These are phyloP conservation scores for Hyaloscypha variabilis DNA, from an alignment of 495 filamentous ascomycete species.

Conservation along the genomic window DNA sequence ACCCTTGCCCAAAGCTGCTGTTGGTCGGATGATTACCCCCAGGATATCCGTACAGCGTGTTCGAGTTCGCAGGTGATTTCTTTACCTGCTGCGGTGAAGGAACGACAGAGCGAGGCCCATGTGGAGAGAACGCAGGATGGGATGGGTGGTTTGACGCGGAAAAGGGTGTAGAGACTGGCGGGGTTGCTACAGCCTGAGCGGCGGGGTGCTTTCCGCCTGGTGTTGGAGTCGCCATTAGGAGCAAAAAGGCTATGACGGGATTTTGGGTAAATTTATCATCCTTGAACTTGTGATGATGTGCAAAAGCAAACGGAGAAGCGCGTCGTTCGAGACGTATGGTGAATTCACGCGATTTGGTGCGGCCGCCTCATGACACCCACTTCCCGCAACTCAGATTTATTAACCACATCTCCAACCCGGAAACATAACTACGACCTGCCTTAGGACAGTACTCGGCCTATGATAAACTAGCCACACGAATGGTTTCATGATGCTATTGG, in stretches of 20 bases:
- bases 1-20: conserved; percentile 39
- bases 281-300: too few relatives aligned
- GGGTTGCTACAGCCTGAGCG: conserved; percentile 46
- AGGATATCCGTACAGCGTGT: conserved; percentile 38
- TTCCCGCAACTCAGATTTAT: too few relatives aligned
- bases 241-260: not conserved
- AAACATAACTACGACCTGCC: too few relatives aligned
- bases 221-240: conserved; percentile 53
- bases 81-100: conserved; percentile 57
- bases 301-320: too few relatives aligned
- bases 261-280: not conserved
- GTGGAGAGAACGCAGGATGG: conserved; percentile 53
- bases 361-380: too few relatives aligned
- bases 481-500: too few relatives aligned
- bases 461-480: too few relatives aligned
- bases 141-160: conserved; percentile 38
- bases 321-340: not conserved
- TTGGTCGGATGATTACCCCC: conserved; percentile 35
- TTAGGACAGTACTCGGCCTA: too few relatives aligned
- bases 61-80: conserved; percentile 51
- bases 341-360: not conserved
- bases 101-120: conserved; percentile 38
- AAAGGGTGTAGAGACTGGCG: conserved; percentile 58
- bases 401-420: too few relatives aligned
- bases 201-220: conserved; percentile 43